Base-by-base conservation (phyloP, 441 rosid species). In the Erodium chrysanthum region DNA sequence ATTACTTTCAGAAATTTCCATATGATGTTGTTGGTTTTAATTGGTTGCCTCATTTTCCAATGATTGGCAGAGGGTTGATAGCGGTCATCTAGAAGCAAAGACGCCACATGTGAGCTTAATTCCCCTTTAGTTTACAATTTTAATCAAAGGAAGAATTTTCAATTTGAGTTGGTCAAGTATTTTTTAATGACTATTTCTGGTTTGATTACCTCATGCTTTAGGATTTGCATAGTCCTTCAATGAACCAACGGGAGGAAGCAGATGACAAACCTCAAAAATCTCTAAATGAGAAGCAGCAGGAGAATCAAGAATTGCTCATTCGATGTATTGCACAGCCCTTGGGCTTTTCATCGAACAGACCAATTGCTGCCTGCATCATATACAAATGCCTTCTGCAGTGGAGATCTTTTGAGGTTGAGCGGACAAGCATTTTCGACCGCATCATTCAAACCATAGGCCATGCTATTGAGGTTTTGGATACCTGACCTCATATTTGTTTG, bases 331-430 rank as follows among this genome's bases (percentile, higher is more conserved):
- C 90, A 23, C 99, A 95, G 71, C 96, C 83, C 70, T 76, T 92
- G 22, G 97, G 99, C 5, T 95, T 88, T 75, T 78, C 90, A 5
- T 89, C 84, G 66, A 87, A 86, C 79, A 81, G 95, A 75, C 97
- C 99, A 12, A 82, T 87, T 27, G 92, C 97, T 70, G 97, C 97
- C 59, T 95, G 99, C 76, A 86, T 88, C 79, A 87, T 95, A 71
- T 95, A 95, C 83, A 95, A 91, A 81, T 90, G 97, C 73, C 86
- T 95, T 71, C 74, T 95, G 77, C 99, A 95, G 63, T 91, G 99
- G 99, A 83, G 99, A 77, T 95, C 97, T 27, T 95, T 95, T 76
- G 99, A 95, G 84, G 99, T 95, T 65, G 99, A 92, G 80, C 65
- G 97, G 42, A 92, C 97, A 7, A 90, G 93, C 25, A 96, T 95